Evolutionary conservation across 2,329 filamentous ascomycete species (phyloP), one percentile per base, ranked within the genome.

Genomic region (Cryphonectria carpinicola): DNA sequence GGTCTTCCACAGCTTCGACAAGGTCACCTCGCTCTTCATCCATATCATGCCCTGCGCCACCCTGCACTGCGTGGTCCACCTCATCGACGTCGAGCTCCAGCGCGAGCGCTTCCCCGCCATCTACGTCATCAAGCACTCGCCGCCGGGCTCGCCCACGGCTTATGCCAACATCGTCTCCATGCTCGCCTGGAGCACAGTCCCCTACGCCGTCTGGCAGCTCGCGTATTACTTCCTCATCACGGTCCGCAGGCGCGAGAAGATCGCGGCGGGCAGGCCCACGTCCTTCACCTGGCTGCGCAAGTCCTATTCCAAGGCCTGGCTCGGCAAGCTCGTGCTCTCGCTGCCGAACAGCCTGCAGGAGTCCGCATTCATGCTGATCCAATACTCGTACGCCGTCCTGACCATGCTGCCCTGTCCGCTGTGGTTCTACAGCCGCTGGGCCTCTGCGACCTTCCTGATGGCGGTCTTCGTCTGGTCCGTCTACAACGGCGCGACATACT

Each of bases 11-110:
- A 97, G 94, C 78, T 90, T 99, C 82, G 96, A 99, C 86, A 99
- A 99, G 82, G 94, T 98, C 72, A 97, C 95, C 17, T 96, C 93
- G 79, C 87, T 99, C n/a, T 99, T 99, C 83, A 98, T 99, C 76
- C 96, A 99, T 81, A 97, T 99, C 77, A 99, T 99, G 95, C 96
- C 96, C 0, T 97, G 95, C 74, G 95, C 93, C 7, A 93, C 95
- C 1, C 87, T 99, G 17, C 96, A 99, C 81, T 97, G 94, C 78
- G 86, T 99, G 19, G 93, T 97, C 22, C 96, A 99, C 79, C 85
- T 98, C 28, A 85, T 94, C 17, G 82, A 92, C 0, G 81, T 88
- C 1, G 88, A 89, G 32, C 80, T 87, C 58, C 92, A 97, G 77
- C 84, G 86, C 74, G 81, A 84, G 37, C 89, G 90, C 28, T 98